Percentiles rank a stretch among this genome's conserved stretches.
Evolutionary conservation across 495 filamentous ascomycete genomes (phyloP).

Genomic region (Peziza echinospora): DNA sequence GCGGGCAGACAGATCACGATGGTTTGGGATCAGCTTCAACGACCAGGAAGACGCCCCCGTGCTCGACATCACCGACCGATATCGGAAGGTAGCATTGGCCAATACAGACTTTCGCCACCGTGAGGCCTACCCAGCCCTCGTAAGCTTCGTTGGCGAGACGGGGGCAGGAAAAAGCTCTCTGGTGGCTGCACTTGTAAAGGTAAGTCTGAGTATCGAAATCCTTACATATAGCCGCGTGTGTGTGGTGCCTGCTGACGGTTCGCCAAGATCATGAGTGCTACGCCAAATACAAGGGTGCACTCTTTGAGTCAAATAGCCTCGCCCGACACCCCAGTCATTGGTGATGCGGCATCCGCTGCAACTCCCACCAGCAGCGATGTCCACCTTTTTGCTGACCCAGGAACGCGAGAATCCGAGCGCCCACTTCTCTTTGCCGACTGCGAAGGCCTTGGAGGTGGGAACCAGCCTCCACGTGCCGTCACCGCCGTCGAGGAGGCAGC

Average conservation of each 20-base stretch:
- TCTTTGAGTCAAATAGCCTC: constrained; percentile 14
- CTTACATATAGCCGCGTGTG: no score
- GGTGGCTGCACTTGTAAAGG: constrained; percentile 32
- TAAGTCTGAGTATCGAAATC: constrained; percentile 7
- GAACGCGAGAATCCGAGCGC: constrained; percentile 21
- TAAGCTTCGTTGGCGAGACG: constrained; percentile 25
- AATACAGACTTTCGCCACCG: not conserved
- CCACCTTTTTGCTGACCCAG: constrained; percentile 40
- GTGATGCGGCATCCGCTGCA: constrained; percentile 17
- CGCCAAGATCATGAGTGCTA: not conserved
- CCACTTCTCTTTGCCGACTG: constrained; percentile 18
- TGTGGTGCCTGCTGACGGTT: not conserved
- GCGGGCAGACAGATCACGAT: not conserved
- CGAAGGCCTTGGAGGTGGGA: constrained; percentile 14
- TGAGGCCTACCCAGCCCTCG: constrained; percentile 20
- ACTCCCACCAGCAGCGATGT: constrained; percentile 41
- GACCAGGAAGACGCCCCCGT: not conserved
- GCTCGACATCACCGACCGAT: constrained; percentile 1
- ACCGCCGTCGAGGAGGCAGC: constrained; percentile 9
- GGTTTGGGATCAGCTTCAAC: not conserved
- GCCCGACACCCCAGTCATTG: constrained; percentile 21
- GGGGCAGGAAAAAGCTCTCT: constrained; percentile 39
- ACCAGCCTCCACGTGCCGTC: constrained; percentile 22
- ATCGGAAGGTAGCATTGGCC: not conserved
- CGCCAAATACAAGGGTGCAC: constrained; percentile 3